phyloP scores from a whole-genome alignment of 805 yeast genomes.

The Debaryomyces castellii region DNA sequence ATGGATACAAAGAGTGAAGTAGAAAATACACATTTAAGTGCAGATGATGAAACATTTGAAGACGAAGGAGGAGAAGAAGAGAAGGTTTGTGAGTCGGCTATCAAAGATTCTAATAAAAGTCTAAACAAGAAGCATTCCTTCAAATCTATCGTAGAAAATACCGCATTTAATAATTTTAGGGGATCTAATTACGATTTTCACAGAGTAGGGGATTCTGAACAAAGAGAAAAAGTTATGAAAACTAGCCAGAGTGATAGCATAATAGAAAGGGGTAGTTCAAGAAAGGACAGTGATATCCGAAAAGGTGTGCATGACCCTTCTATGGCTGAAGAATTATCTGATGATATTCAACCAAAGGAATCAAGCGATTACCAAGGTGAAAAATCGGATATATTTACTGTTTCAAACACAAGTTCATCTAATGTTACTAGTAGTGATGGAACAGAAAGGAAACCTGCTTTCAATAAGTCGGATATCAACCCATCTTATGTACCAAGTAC shows the following conservation, averaged over 20 bases:
- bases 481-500: conserved; percentile 2
- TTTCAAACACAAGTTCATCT: neutral
- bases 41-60: neutral
- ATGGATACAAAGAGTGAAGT: neutral
- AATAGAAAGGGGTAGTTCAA: neutral
- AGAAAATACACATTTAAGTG: neutral
- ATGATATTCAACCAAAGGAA: neutral
- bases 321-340: neutral
- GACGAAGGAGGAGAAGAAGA: neutral
- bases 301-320: neutral
- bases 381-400: neutral
- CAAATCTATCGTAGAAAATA: conserved; percentile 32
- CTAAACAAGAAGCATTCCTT: conserved; percentile 16
- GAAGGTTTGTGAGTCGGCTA: conserved; percentile 10
- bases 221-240: neutral
- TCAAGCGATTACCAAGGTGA: neutral
- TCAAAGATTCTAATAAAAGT: conserved; percentile 6
- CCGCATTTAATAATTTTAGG: conserved; percentile 37
- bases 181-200: neutral
- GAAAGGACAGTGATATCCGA: neutral
- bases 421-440: neutral
- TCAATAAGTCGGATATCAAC: neutral
- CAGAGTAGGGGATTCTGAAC: neutral
- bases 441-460: neutral
- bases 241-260: neutral